phyloP scores from a whole-genome alignment of 495 filamentous ascomycete genomes.

The Xylaria telfairii region DNA sequence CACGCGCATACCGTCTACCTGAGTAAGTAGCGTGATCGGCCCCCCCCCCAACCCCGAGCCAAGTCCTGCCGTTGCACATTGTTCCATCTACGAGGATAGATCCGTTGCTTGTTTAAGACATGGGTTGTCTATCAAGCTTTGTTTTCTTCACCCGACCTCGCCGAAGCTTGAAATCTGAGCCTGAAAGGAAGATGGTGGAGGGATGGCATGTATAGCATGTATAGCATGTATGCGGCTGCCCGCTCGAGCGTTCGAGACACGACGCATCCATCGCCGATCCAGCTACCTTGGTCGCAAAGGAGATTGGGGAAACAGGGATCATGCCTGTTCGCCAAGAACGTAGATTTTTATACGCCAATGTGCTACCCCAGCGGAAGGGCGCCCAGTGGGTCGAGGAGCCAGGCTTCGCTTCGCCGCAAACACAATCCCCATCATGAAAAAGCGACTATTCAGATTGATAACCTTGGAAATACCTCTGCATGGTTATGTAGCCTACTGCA shows the following conservation, averaged over 20 bases:
- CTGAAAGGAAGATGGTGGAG: not conserved
- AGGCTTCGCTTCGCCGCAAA: not conserved
- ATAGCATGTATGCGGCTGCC: not conserved
- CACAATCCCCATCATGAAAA: not conserved
- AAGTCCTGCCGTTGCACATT: not conserved
- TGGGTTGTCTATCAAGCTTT: not conserved
- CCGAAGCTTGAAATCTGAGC: not conserved
- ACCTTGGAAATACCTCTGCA: not conserved
- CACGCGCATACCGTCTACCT: not conserved
- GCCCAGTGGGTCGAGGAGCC: not conserved
- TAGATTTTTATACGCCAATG: not conserved
- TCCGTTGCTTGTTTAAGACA: not conserved
- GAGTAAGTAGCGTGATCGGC: no score
- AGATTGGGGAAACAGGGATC: not conserved
- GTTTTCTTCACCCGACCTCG: not conserved
- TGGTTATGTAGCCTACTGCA: not conserved
- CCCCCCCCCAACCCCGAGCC: not conserved
- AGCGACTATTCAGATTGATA: not conserved
- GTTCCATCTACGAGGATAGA: not conserved
- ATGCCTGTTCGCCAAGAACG: slow-evolving; percentile 13
- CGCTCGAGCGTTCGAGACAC: not conserved
- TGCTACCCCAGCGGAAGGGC: not conserved
- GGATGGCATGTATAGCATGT: not conserved
- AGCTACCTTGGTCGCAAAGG: not conserved
- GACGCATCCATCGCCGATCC: slow-evolving; percentile 10